Conservation (phyloP, 495 filamentous ascomycete genomes). For the Trichoderma virens region DNA sequence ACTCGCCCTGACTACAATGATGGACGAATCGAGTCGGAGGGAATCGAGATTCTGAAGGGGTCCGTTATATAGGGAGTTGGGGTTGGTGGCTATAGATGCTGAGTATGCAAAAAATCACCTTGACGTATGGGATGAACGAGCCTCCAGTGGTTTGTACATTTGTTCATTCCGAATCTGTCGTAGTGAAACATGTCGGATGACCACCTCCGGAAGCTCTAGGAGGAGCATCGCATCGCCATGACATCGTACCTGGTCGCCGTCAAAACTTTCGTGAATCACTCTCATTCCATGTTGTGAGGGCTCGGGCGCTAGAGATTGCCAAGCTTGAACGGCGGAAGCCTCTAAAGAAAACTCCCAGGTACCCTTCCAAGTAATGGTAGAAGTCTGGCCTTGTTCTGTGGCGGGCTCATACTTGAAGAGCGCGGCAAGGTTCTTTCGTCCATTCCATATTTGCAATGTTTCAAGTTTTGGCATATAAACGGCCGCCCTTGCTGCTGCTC, state of each 20-base stretch:
- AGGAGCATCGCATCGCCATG: slow-evolving; percentile 27
- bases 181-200: slow-evolving; percentile 27
- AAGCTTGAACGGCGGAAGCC: slow-evolving; percentile 25
- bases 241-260: slow-evolving; percentile 22
- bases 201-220: slow-evolving; percentile 22
- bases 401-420: slow-evolving; percentile 28
- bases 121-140: not conserved
- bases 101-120: not conserved
- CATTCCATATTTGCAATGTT: slow-evolving; percentile 36
- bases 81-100: not conserved
- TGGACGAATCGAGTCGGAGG: not conserved
- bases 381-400: slow-evolving; percentile 17
- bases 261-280: slow-evolving; percentile 22
- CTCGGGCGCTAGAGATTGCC: slow-evolving; percentile 28
- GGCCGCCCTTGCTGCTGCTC: slow-evolving; percentile 26
- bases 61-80: not conserved
- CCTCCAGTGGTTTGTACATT: slow-evolving; percentile 13
- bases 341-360: slow-evolving; percentile 29
- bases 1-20: not conserved
- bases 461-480: slow-evolving; percentile 29
- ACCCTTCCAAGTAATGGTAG: slow-evolving; percentile 26
- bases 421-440: slow-evolving; percentile 25
- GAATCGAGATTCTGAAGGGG: not conserved
- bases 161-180: slow-evolving; percentile 27
- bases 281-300: slow-evolving; percentile 14